phyloP scores from a whole-genome alignment of 805 yeast species.

The Ogataea ramenticola region DNA sequence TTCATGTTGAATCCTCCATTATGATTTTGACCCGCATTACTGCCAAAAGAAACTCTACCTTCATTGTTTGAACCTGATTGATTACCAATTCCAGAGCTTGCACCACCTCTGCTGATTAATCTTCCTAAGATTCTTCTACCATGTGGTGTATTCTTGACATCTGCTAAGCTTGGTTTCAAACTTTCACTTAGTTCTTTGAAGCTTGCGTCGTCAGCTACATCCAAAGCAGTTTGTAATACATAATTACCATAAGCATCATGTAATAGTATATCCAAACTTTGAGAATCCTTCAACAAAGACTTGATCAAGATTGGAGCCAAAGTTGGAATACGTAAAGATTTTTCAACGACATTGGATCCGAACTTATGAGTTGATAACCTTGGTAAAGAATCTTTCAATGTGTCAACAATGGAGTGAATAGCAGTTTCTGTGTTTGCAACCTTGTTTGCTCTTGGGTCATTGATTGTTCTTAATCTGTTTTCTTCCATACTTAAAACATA shows the following conservation, averaged over 20 bases:
- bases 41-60: background rate
- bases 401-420: constrained; percentile 19
- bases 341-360: constrained; percentile 55
- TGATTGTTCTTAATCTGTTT: constrained; percentile 22
- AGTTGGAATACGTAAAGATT: constrained; percentile 40
- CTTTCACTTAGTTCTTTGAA: constrained; percentile 48
- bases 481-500: constrained; percentile 55
- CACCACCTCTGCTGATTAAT: constrained; percentile 26
- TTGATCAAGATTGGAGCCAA: constrained; percentile 38
- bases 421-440: constrained; percentile 24
- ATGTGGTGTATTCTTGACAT: constrained; percentile 85
- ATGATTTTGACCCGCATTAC: background rate
- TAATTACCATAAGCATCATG: constrained; percentile 57
- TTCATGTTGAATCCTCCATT: background rate
- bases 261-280: constrained; percentile 33
- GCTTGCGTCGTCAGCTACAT: constrained; percentile 44
- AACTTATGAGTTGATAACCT: constrained; percentile 51
- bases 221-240: constrained; percentile 52
- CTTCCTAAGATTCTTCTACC: constrained; percentile 89
- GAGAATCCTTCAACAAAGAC: constrained; percentile 30
- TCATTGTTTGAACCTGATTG: background rate
- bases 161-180: constrained; percentile 69
- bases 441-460: constrained; percentile 14
- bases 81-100: constrained; percentile 7
- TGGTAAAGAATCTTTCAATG: constrained; percentile 23